These are phyloP conservation scores for Phytophthora cryptogea DNA, from an alignment of 352 stramenopile genomes.

Conservation along the genomic window DNA sequence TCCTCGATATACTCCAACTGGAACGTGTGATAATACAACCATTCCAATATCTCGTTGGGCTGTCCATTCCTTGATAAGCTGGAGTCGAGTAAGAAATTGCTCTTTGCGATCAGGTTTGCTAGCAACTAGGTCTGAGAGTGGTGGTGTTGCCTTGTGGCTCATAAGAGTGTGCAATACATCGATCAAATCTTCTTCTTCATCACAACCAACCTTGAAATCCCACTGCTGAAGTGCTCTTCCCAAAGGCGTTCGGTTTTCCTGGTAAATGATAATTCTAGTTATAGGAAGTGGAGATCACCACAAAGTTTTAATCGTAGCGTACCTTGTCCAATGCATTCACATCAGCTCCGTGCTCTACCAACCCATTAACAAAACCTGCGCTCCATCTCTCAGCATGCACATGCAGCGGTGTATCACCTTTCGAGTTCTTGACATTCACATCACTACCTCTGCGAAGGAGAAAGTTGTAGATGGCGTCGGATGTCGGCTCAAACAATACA, in stretches of 20 bases:
- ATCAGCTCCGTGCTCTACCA: slow-evolving; percentile 29
- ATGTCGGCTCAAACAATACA: slow-evolving; percentile 30
- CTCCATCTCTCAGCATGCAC: slow-evolving; percentile 31
- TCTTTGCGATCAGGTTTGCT: slow-evolving; percentile 10
- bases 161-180: slow-evolving; percentile 33
- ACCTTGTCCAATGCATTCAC: slow-evolving; percentile 31
- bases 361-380: slow-evolving; percentile 15
- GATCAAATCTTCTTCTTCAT: slow-evolving; percentile 35
- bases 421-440: slow-evolving; percentile 26
- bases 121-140: neutral
- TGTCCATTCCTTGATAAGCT: slow-evolving; percentile 30
- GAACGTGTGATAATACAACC: slow-evolving; percentile 20
- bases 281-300: neutral
- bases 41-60: slow-evolving; percentile 24
- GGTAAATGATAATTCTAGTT: neutral
- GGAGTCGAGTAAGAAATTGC: slow-evolving; percentile 13
- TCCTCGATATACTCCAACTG: slow-evolving; percentile 29
- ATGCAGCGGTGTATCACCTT: slow-evolving; percentile 28
- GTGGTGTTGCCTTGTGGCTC: slow-evolving; percentile 23
- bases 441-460: slow-evolving; percentile 29
- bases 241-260: slow-evolving; percentile 29
- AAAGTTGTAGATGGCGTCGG: slow-evolving; percentile 22
- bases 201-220: slow-evolving; percentile 14
- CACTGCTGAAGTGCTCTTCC: slow-evolving; percentile 22
- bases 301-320: neutral